Conservation (phyloP, 1,284 basidiomycete genomes). For the Athelia sp. region DNA sequence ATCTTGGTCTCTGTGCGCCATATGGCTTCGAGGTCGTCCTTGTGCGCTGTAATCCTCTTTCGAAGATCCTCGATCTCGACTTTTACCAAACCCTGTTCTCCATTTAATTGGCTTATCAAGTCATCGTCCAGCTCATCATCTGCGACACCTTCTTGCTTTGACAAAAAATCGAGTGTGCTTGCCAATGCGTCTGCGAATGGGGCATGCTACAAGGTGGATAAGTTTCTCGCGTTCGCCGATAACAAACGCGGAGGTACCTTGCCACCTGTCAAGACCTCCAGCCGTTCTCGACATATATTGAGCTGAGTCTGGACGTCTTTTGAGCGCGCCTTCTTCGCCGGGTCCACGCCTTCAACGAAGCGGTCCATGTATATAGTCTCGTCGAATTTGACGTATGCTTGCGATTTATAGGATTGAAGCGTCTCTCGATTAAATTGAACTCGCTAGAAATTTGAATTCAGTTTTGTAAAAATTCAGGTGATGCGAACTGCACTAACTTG, state of each 20-base stretch:
- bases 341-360: constrained; percentile 77
- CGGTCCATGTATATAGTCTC: constrained; percentile 90
- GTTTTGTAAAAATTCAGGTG: not conserved
- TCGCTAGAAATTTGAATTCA: constrained; percentile 45
- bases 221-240: not conserved
- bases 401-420: constrained; percentile 89
- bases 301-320: constrained; percentile 69
- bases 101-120: constrained; percentile 42
- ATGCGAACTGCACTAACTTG: constrained; percentile 50
- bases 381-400: constrained; percentile 89
- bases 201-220: constrained; percentile 38
- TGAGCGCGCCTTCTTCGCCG: constrained; percentile 63
- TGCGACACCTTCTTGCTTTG: constrained; percentile 33
- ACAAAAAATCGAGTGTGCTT: constrained; percentile 50
- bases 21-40: constrained; percentile 66
- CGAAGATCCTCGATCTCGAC: constrained; percentile 63
- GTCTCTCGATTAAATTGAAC: constrained; percentile 95
- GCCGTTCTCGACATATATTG: constrained; percentile 55
- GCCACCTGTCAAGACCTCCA: constrained; percentile 63
- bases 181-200: constrained; percentile 51
- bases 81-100: constrained; percentile 49
- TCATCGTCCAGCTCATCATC: constrained; percentile 50
- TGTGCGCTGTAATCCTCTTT: constrained; percentile 47
- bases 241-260: constrained; percentile 42
- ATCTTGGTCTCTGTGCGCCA: constrained; percentile 71